These are phyloP conservation scores for Maudiozyma humilis DNA, from an alignment of 1,139 yeast genomes.

Conservation along the genomic window DNA sequence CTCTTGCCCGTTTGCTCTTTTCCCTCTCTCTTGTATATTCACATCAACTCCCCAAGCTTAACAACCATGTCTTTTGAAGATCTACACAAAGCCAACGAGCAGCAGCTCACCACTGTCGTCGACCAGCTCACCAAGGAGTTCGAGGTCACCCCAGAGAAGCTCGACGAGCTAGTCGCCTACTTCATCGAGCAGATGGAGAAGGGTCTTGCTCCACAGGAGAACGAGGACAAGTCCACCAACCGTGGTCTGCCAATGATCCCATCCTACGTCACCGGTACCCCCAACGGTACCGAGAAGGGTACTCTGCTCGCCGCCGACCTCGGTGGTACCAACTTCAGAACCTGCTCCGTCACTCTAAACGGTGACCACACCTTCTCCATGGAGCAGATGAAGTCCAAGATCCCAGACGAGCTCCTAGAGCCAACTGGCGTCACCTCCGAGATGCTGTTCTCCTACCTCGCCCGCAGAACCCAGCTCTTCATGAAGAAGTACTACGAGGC, in stretches of 20 bases:
- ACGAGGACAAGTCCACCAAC: slow-evolving; percentile 26
- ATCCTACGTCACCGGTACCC: slow-evolving; percentile 69
- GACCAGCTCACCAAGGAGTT: slow-evolving; percentile 50
- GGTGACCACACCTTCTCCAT: slow-evolving; percentile 76
- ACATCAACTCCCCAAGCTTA: not conserved
- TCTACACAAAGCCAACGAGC: slow-evolving; percentile 21
- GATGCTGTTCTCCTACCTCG: slow-evolving; percentile 63
- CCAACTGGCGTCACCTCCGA: slow-evolving; percentile 38
- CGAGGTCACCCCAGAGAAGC: slow-evolving; percentile 42
- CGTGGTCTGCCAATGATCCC: slow-evolving; percentile 79
- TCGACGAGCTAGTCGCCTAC: slow-evolving; percentile 51
- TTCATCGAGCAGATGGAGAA: slow-evolving; percentile 55
- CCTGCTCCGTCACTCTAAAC: slow-evolving; percentile 68
- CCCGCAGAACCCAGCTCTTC: slow-evolving; percentile 57
- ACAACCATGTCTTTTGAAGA: slow-evolving; percentile 26
- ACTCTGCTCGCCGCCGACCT: slow-evolving; percentile 72
- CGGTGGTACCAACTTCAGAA: slow-evolving; percentile 86
- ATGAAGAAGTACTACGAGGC: slow-evolving; percentile 55
- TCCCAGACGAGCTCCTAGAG: slow-evolving; percentile 63
- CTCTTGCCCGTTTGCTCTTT: not conserved
- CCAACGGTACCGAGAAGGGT: slow-evolving; percentile 77
- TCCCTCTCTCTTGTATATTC: not conserved
- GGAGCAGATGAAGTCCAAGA: slow-evolving; percentile 63
- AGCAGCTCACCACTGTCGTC: slow-evolving; percentile 32
- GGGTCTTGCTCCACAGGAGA: slow-evolving; percentile 43